Evolutionary conservation across 257 asterid species (phyloP), one percentile per base, ranked within the genome.

Genomic region (Nicotiana tomentosiformis): DNA sequence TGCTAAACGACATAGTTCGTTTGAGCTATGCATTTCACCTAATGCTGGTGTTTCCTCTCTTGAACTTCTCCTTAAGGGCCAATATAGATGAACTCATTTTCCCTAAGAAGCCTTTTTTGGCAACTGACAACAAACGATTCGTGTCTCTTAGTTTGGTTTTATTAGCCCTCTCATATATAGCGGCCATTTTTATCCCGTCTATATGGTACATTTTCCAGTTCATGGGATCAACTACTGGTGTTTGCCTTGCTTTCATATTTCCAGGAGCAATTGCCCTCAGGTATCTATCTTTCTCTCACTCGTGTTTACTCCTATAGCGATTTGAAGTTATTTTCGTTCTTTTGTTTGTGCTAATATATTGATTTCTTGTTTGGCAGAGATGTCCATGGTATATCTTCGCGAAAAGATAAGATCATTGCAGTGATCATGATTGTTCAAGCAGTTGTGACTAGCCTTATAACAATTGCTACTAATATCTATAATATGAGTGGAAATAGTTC

Each of bases 201-300:
- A 94, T 96, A 81, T 96, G 98, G 99, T 94, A 90, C 81, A 80
- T 96, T 87, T 96, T 96, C 86, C 99, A 96, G 92, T 93, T 93
- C 93, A 83, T 90, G 90, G 98, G 99, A 26, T 91, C 99, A 0
- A 94, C 99, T 35, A 87, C 98, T 51, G 98, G 95, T 20, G 98
- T 94, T 53, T 92, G 85, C 87, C 91, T 96, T 33, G 97, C 98
- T 65, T 96, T 96, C 88, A 96, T 93, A 80, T 94, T 96, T 81
- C 99, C 99, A 0, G 98, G 97, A 9, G 91, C 94, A 43, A 84
- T 94, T 62, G 97, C 83, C 15, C 81, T 96, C 67, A 94, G 99
- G 99, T 95, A 87, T 17, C 46, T 11, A 14, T 65, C 32, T 57
- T 72, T n/a, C 62, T 76, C 23, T 68, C 77, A 3, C 16, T 76